phyloP scores from a whole-genome alignment of 305 asterid genomes.

The Fraxinus angustifolia region DNA sequence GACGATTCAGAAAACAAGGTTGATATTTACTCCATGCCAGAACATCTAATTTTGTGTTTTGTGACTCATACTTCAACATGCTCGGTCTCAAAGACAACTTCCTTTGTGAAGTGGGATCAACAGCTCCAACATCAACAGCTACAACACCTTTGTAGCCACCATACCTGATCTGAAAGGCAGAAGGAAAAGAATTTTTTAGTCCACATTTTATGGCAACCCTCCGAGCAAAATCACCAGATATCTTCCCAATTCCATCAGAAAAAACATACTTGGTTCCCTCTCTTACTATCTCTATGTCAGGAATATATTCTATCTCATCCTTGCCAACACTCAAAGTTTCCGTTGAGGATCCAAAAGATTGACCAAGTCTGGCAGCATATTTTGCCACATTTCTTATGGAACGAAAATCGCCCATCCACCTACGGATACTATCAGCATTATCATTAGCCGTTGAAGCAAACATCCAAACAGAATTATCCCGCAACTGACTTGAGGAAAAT shows the following conservation, averaged over 20 bases:
- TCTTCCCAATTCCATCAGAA: conserved; percentile 56
- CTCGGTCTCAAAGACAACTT: conserved; percentile 41
- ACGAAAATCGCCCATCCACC: conserved; percentile 83
- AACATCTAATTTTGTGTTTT: conserved; percentile 39
- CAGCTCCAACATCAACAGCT: conserved; percentile 53
- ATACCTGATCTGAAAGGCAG: conserved; percentile 48
- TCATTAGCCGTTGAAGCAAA: conserved; percentile 55
- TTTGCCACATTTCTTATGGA: conserved; percentile 74
- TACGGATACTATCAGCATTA: conserved; percentile 55
- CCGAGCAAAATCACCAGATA: conserved; percentile 37
- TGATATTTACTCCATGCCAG: conserved; percentile 45
- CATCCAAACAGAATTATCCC: conserved; percentile 93
- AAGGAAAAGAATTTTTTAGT: conserved; percentile 30
- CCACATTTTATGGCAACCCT: conserved; percentile 46
- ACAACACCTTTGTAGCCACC: conserved; percentile 55
- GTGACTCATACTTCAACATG: conserved; percentile 42
- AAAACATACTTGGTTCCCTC: conserved; percentile 28
- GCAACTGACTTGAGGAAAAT: conserved; percentile 82
- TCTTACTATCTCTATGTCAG: conserved; percentile 35
- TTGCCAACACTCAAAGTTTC: conserved; percentile 61
- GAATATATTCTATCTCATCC: conserved; percentile 49
- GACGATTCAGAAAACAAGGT: conserved; percentile 46
- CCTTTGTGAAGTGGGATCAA: conserved; percentile 37
- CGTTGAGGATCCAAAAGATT: conserved; percentile 82
- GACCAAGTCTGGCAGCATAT: conserved; percentile 94